Evolutionary conservation across 164 flowering plant species (phyloP), one percentile per base, ranked within the genome.

Genomic region (Chimonanthus praecox): DNA sequence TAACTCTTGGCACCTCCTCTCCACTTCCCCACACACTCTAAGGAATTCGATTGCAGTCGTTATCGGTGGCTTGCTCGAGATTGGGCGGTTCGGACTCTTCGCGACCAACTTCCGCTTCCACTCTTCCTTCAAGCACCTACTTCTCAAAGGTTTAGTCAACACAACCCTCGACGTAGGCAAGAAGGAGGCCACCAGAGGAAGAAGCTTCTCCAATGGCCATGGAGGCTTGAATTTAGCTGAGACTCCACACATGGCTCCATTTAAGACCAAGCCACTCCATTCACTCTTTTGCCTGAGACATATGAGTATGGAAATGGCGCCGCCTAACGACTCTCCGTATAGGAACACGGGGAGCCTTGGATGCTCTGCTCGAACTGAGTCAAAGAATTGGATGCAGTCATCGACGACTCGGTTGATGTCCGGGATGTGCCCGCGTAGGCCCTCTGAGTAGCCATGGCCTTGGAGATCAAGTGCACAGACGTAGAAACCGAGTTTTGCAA

Each of bases 381-480:
- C 83, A 72, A 85, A 85, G 70, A 43, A 80, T 7, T 80, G 77
- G 6, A 76, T 79, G 74, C 86, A 85, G 65, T 83, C 88, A 1
- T 70, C 63, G 3, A 85, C 66, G 4, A 82, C 50, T 4, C 72
- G 71, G 0, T 71, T 11, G 20, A 85, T 76, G 44, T 79, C 73
- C 1, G 88, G 82, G 45, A 85, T 79, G 72, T 85, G 83, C 9
- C 86, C 88, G 6, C 74, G 75, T 0, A 74, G 49, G 47, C 88
- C 88, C 0, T 85, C 81, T 0, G 88, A 85, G 63, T 49, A 64
- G 77, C 88, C 88, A 72, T 85, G 88, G 78, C 88, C 88, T 58
- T 80, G 88, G 9, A 83, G 80, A 77, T 83, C 88, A 2, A 85
- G 75, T 13, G 85, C 81, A 72, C 80, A 82, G 2, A 81, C 86